phyloP scores from a whole-genome alignment of 345 rosid genomes.

The Moricandia moricandioides region DNA sequence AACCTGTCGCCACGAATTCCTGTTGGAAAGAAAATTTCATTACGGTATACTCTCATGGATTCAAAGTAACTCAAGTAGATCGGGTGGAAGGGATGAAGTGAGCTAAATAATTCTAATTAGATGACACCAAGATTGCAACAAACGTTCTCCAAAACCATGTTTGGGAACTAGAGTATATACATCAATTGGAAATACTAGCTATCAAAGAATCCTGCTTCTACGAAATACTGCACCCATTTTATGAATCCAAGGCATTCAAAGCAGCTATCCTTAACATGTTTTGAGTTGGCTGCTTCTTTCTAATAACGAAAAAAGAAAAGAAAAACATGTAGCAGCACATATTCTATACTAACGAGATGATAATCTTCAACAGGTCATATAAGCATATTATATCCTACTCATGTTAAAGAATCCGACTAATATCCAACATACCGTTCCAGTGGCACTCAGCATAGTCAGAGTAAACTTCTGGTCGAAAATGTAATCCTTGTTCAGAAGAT shows the following conservation, averaged over 20 bases:
- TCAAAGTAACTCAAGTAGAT: neutral
- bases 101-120: neutral
- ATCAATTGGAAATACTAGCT: neutral
- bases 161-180: neutral
- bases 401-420: neutral
- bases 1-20: slow-evolving; percentile 76
- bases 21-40: slow-evolving; percentile 34
- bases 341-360: neutral
- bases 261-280: neutral
- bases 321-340: neutral
- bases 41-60: neutral
- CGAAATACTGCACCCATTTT: neutral
- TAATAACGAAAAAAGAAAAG: neutral
- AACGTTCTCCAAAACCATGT: too few species aligned
- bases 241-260: neutral
- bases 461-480: slow-evolving; percentile 74
- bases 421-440: slow-evolving; percentile 54
- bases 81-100: neutral
- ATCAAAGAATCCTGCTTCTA: slow-evolving; percentile 1
- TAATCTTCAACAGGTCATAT: neutral
- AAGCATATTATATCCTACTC: neutral
- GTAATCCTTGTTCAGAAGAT: slow-evolving; percentile 71
- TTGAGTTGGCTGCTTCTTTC: neutral
- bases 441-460: slow-evolving; percentile 50
- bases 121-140: neutral